phyloP scores from a whole-genome alignment of 805 yeast species.

The Candida takata region DNA sequence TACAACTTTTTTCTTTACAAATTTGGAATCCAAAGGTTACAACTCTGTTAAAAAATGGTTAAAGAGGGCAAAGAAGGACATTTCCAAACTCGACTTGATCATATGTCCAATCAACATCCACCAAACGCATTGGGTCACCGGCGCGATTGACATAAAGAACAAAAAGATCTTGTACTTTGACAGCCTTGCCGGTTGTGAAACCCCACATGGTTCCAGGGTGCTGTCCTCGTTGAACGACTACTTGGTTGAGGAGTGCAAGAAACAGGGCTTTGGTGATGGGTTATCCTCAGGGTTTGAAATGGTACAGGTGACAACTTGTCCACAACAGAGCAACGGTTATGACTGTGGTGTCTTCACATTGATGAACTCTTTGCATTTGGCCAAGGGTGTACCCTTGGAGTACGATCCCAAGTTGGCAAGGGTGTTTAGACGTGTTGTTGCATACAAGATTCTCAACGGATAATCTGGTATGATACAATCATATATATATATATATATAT shows the following conservation, averaged over 20 bases:
- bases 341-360: constrained; percentile 96
- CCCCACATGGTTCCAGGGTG: constrained; percentile 29
- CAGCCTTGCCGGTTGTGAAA: constrained; percentile 48
- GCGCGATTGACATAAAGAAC: constrained; percentile 59
- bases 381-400: constrained; percentile 41
- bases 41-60: constrained; percentile 81
- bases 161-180: constrained; percentile 67
- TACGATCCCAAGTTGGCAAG: constrained; percentile 69
- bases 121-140: constrained; percentile 89
- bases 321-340: constrained; percentile 82
- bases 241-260: constrained; percentile 59
- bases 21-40: constrained; percentile 66
- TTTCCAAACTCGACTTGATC: constrained; percentile 56
- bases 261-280: constrained; percentile 29
- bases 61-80: constrained; percentile 61
- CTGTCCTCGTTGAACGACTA: constrained; percentile 50
- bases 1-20: constrained; percentile 83
- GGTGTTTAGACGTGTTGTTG: constrained; percentile 45
- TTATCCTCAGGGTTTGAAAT: constrained; percentile 28
- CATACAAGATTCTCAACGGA: constrained; percentile 15
- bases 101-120: constrained; percentile 81
- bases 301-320: constrained; percentile 39
- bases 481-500: too few relatives aligned
- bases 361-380: constrained; percentile 58
- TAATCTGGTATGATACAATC: too few relatives aligned